These are phyloP conservation scores for Pulicaria dysenterica DNA, from an alignment of 129 eudicot species.

Conservation along the genomic window DNA sequence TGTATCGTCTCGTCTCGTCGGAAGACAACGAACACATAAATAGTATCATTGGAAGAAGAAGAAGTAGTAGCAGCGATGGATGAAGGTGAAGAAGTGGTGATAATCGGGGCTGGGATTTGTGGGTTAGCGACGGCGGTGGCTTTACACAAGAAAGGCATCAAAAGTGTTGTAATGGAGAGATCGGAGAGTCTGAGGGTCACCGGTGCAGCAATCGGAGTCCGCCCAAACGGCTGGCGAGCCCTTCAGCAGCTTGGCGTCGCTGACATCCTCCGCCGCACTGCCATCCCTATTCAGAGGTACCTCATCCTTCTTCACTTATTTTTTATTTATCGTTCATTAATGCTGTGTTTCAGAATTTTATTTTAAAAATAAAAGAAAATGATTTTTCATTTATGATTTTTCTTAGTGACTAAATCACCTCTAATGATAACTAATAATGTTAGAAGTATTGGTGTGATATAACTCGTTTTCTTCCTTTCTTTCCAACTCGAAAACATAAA, in stretches of 20 bases:
- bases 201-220: conserved; percentile 44
- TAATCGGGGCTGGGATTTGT: conserved; percentile 61
- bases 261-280: conserved; percentile 39
- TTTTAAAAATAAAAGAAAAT: too few species aligned
- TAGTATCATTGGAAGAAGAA: too few species aligned
- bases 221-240: conserved; percentile 60
- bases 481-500: too few species aligned
- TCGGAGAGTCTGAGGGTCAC: conserved; percentile 39
- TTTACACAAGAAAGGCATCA: conserved; percentile 56
- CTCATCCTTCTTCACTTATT: not conserved
- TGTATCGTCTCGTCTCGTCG: too few species aligned
- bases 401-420: too few species aligned
- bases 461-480: too few species aligned
- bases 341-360: too few species aligned
- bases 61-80: conserved; percentile 14
- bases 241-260: conserved; percentile 55
- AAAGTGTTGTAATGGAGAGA: conserved; percentile 46
- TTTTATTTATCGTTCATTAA: too few species aligned
- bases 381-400: too few species aligned
- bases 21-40: too few species aligned
- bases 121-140: conserved; percentile 66
- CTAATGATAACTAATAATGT: too few species aligned
- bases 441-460: too few species aligned
- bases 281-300: conserved; percentile 37
- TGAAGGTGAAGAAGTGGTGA: conserved; percentile 41